Evolutionary conservation across 805 yeast genomes (phyloP), one percentile per base, ranked within the genome.

Genomic region (Candida krabiensis): DNA sequence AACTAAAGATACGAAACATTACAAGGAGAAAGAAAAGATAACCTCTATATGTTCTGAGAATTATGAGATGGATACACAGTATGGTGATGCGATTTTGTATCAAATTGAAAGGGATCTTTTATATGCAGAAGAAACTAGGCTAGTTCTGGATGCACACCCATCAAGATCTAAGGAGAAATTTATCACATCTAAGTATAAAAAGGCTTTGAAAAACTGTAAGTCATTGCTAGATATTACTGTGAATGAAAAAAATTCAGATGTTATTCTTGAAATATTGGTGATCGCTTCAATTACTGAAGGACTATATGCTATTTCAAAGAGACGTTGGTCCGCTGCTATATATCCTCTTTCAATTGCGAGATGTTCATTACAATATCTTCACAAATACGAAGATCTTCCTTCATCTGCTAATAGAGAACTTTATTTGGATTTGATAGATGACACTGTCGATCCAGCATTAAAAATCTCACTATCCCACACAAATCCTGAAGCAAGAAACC

Each of bases 71-170:
- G 77, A 86, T 50, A 58, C 61, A 9, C 65, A 72, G 44, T 77
- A 65, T 54, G 91, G 82, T 23, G 67, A 71, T 27, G 62, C 88
- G 18, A 60, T 79, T n/a, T 64, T 89, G 17, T 67, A 79, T 40
- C 72, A 74, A n/a, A 80, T 84, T 1, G 98, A 93, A 61, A 75
- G 96, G 55, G 86, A 87, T 49, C 66, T 80, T 55, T 69, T 87
- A 21, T 77, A 73, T 49, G 83, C 90, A 1, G 71, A 79, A 58
- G 89, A 83, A 59, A 69, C 80, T 37, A 75, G 76, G 43, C 63
- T 73, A 9, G 60, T 72, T 33, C 60, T 78, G 43, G 86, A 78
- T 44, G 70, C 78, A 28, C 73, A 75, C 41, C 67, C 72, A 9
- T 70, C 76, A 7, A 64, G 63, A 23, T 56, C 66, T 48, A 68